Base-by-base conservation (phyloP, 2,329 filamentous ascomycete species). In the Colletotrichum truncatum region DNA sequence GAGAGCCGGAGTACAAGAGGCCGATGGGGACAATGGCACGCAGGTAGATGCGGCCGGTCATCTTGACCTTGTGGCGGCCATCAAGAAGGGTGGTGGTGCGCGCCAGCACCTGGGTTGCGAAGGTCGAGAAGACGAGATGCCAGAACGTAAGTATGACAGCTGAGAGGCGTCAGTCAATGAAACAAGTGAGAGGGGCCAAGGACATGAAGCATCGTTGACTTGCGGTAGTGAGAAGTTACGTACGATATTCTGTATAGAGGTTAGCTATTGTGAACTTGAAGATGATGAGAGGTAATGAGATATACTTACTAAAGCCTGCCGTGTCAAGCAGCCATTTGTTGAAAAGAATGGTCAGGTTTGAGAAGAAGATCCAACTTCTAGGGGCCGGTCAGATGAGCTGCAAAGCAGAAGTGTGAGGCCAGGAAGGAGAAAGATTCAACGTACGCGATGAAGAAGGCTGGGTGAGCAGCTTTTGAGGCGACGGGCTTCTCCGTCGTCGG, bases 261-360 rank as follows among this genome's bases (percentile, higher is more conserved):
- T 74, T 67, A 74, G 71, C 45, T 59, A 57, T 45, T 36, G 21
- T 25, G 7, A 8, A 16, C n/a, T n/a, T 38, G 28, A 3, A n/a
- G 14, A 34, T 2, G 14, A 9, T 26, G 5, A 26, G 11, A 49
- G 25, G 39, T 38, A 48, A 39, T 11, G 7, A 43, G 9, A 65
- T 48, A 9, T 52, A 68, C 90, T 84, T 81, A 93, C 91, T 85
- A 78, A 95, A 95, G 62, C 91, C 86, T 73, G 86, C 86, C 67
- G 87, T 89, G 74, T 93, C 88, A 65, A 97, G 86, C 52, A 97
- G 88, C 87, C 91, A 94, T 82, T 97, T 97, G 85, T 97, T 97
- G 85, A 97, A 97, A 67, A 97, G 82, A 74, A 97, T 97, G 67
- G 94, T 93, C 72, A 88, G 84, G 69, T 93, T 95, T 72, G 92